Base-by-base conservation (phyloP, 495 filamentous ascomycete species). In the Penicillium canariense region DNA sequence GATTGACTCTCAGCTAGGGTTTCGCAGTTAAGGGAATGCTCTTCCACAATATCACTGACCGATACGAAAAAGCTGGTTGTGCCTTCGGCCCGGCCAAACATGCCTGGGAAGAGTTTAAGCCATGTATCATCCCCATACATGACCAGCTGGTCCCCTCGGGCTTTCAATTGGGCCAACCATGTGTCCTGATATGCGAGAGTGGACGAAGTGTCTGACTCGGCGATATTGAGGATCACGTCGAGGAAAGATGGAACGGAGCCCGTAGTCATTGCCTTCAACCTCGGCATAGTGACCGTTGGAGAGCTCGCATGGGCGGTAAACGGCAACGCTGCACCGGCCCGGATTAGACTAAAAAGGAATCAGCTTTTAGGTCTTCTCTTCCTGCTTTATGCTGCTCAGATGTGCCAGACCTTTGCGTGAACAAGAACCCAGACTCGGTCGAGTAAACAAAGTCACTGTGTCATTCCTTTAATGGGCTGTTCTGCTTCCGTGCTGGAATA, bases 61-160 rank as follows among this genome's bases (percentile, higher is more conserved):
- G 94, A 92, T 55, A 99, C 94, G 69, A 97, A 99, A 68, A 99
- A 99, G 70, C 92, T 97, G 31, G 90, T 89, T 2, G 95, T 97
- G 31, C 95, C 95, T 66, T 99, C 94, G 17, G 82, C 77, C 27
- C 92, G 84, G 58, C 82, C 81, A 71, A 99, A 99, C 32, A 85
- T 87, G 7, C 80, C 83, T 5, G 94, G 94, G 66, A 99, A 97
- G 30, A 99, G 80, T 69, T 96, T 97, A 51, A 97, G 75, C 94
- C 94, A 99, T 12, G 94, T 99, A 68, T 99, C 94, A 65, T 99
- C 94, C 38, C 94, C 94, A 60, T 95, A 96, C 89, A 99, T 93
- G 66, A 96, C 77, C 46, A 97, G 76, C 56, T 87, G 89, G 23
- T 86, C 89, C 14, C 74, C 72, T 67, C 84, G 87, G 27, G 86